Evolutionary conservation across 75 land plant species (phyloP), one percentile per base, ranked within the genome.

Genomic region (Pinus tabuliformis): DNA sequence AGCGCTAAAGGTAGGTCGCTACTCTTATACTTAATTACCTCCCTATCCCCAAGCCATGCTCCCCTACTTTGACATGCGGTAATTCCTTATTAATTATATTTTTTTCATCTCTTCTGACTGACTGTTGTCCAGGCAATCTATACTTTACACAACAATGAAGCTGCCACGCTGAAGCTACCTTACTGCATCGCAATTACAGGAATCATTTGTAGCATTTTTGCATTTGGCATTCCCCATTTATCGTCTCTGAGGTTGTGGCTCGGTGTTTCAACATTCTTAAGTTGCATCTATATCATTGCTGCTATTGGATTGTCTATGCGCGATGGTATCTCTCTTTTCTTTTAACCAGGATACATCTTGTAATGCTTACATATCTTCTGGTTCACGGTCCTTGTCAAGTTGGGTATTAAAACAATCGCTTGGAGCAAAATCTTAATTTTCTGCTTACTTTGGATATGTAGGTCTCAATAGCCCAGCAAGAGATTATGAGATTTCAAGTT

Each of bases 401-500:
- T 20, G 17, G n/a, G n/a, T 58, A 4, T 5, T 5, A 17, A 17
- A 58, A 58, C 9, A 58, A 58, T 45, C 11, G 1, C n/a, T 58
- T 16, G 3, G 3, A 17, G 1, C 59, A 4, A 4, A 17, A 3
- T 17, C 18, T 20, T 4, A 58, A 5, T 58, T 17, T 20, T 58
- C n/a, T 58, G 20, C 59, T 17, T 7, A 17, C 2, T 58, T 17
- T 17, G 6, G 20, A 18, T 58, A 58, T 17, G 20, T 20, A 58
- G n/a, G 20, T 16, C n/a, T 5, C n/a, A 58, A 2, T 58, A 58
- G 59, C 14, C 15, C 8, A n/a, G 45, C 85, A 1, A 81, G 91
- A 30, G 92, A 93, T 70, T 93, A 93, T 56, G 72, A 72, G 62
- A 78, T 89, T 59, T 84, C 76, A 30, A 6, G 45, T 42, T 42